Evolutionary conservation across 495 filamentous ascomycete genomes (phyloP), one percentile per base, ranked within the genome.

Genomic region (Podospora appendiculata): DNA sequence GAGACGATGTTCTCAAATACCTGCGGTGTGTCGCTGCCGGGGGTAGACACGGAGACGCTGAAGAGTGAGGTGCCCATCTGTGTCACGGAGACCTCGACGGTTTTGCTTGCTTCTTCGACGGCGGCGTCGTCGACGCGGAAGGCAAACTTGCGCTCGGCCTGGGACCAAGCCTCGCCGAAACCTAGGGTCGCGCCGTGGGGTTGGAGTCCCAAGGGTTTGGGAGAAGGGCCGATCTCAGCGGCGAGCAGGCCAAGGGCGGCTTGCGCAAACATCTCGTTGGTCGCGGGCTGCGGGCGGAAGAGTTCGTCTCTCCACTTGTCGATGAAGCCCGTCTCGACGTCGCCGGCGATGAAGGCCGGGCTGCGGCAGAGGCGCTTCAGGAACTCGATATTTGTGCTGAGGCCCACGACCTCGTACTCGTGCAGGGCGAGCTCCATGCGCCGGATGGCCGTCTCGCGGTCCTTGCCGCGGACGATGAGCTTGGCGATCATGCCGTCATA

Each of bases 401-500:
- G 80, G 1, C 93, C 93, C 1, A 90, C 94, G 8, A 99, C 79
- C 68, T 98, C 89, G 63, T 97, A 98, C 47, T 90, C 79, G 52
- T 88, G 86, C 25, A 97, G 68, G 2, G 92, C 92, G n/a, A 80
- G 69, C 36, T 82, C 80, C 32, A 97, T 73, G 61, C 89, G 95
- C 54, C 87, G 82, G 50, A 97, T 82, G 14, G 93, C 89, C 16
- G 86, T 85, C 64, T 87, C 80, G 32, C 93, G 79, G 50, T 84
- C 83, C 41, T 76, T 77, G 14, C 88, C 94, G 25, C 83, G 78
- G n/a, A 96, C 90, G 55, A 99, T 97, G 50, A 99, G 77, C 66
- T 99, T 99, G 41, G 94, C 86, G 55, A 99, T 96, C 93, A 99
- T 97, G 6, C 93, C 92, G 58, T 99, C 93, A 68, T 97, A 99